These are phyloP conservation scores for Rhodosporidiobolus odoratus DNA, from an alignment of 768 basidiomycete genomes.

Conservation along the genomic window DNA sequence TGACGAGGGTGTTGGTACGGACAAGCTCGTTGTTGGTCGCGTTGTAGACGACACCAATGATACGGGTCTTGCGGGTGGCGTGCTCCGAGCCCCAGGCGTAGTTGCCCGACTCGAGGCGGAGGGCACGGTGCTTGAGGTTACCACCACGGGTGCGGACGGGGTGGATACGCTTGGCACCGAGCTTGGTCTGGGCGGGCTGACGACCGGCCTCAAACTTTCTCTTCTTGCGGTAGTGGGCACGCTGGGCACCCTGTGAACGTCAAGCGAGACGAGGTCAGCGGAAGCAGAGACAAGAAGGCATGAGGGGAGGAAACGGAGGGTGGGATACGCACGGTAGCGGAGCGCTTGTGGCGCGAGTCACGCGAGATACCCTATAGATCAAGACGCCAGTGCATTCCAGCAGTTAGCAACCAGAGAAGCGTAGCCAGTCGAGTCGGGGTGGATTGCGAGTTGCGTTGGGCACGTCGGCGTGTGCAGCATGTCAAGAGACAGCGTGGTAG, in stretches of 20 bases:
- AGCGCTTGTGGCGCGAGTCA: constrained; percentile 94
- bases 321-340: constrained; percentile 57
- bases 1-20: constrained; percentile 98
- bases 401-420: not conserved
- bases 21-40: constrained; percentile 99
- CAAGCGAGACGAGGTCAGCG: not conserved
- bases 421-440: not conserved
- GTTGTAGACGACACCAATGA: constrained; percentile 97
- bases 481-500: no score
- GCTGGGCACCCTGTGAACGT: constrained; percentile 59
- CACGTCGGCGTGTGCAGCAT: no score
- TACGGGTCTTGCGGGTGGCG: constrained; percentile 87
- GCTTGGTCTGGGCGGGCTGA: constrained; percentile 94
- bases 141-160: constrained; percentile 92
- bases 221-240: constrained; percentile 85
- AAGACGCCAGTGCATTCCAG: not conserved
- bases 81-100: constrained; percentile 98
- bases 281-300: not conserved
- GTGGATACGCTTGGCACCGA: constrained; percentile 92
- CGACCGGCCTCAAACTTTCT: constrained; percentile 99
- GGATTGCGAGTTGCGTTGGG: not conserved
- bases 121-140: constrained; percentile 88
- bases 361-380: constrained; percentile 74
- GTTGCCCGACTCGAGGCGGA: constrained; percentile 94
- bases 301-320: constrained; percentile 29